A percentile compares a stretch with the other conserved stretches of the same genome.
Evolutionary conservation across 768 basidiomycete genomes (phyloP).

Genomic region (Mrakia gelida): DNA sequence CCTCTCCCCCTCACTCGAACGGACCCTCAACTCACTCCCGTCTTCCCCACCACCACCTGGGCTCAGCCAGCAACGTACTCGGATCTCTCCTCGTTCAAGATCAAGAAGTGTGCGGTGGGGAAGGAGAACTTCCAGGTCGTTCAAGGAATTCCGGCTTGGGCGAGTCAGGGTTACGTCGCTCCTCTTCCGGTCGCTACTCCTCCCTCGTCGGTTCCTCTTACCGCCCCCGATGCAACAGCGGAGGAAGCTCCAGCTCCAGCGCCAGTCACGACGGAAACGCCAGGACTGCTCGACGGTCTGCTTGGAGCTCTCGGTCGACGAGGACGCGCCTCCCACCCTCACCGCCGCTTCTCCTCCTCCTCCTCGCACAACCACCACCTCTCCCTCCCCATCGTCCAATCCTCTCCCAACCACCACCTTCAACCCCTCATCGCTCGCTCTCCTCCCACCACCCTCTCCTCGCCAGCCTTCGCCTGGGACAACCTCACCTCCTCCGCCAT

Average conservation of each 20-base stretch:
- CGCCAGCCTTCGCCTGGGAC: neutral
- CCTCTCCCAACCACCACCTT: neutral
- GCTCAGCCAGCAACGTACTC: constrained; percentile 1
- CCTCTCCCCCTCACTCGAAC: neutral
- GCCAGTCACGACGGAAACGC: neutral
- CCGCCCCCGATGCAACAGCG: neutral
- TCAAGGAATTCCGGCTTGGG: constrained; percentile 12
- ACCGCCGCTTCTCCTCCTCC: neutral
- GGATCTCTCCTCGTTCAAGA: constrained; percentile 12
- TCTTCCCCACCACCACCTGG: constrained; percentile 10
- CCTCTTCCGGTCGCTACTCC: neutral
- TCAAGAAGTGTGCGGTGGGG: constrained; percentile 17
- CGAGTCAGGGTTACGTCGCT: neutral
- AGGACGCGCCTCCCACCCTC: neutral
- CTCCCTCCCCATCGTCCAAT: neutral
- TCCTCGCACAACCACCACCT: neutral
- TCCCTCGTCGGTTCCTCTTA: neutral
- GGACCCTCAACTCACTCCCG: neutral
- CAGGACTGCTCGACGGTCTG: neutral
- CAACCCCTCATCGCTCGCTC: neutral
- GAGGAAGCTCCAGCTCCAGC: neutral
- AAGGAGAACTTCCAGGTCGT: constrained; percentile 10
- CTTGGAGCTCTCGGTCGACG: neutral
- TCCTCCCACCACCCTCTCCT: neutral
- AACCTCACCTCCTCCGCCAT: constrained; percentile 9